phyloP scores from a whole-genome alignment of 2,329 filamentous ascomycete species.

The Diaporthe sp. region DNA sequence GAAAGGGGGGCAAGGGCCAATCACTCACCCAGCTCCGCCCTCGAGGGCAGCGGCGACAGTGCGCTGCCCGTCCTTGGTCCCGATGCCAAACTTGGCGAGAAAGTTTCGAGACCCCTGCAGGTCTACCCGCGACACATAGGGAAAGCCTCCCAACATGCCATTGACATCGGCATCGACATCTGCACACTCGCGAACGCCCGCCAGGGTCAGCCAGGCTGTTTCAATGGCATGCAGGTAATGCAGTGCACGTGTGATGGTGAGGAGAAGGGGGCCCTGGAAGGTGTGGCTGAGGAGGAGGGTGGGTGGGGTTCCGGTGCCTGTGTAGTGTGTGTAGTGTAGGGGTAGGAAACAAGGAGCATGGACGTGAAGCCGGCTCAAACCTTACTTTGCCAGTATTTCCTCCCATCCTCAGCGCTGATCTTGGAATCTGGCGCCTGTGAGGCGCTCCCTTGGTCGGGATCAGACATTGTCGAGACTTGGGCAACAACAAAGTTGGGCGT shows the following conservation, averaged over 20 bases:
- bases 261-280: neutral
- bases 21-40: slow-evolving; percentile 56
- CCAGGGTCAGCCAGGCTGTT: slow-evolving; percentile 17
- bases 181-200: neutral
- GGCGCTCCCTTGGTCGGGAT: slow-evolving; percentile 5
- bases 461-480: slow-evolving; percentile 32
- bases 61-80: slow-evolving; percentile 49
- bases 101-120: slow-evolving; percentile 79
- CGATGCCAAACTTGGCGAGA: slow-evolving; percentile 74
- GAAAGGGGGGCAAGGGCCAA: slow-evolving; percentile 5
- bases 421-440: slow-evolving; percentile 47
- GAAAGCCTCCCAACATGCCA: slow-evolving; percentile 84
- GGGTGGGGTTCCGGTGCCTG: too few relatives aligned
- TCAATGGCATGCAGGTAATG: slow-evolving; percentile 6
- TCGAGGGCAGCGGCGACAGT: slow-evolving; percentile 50
- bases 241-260: neutral
- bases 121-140: slow-evolving; percentile 76
- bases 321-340: neutral
- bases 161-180: slow-evolving; percentile 60
- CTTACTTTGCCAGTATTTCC: slow-evolving; percentile 60
- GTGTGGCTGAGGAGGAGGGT: neutral
- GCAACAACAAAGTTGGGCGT: neutral
- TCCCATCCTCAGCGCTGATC: slow-evolving; percentile 52
- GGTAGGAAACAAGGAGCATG: neutral
- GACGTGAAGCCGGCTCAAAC: neutral